Conservation (phyloP, 306 rosid genomes). For the Lithocarpus polystachyus region DNA sequence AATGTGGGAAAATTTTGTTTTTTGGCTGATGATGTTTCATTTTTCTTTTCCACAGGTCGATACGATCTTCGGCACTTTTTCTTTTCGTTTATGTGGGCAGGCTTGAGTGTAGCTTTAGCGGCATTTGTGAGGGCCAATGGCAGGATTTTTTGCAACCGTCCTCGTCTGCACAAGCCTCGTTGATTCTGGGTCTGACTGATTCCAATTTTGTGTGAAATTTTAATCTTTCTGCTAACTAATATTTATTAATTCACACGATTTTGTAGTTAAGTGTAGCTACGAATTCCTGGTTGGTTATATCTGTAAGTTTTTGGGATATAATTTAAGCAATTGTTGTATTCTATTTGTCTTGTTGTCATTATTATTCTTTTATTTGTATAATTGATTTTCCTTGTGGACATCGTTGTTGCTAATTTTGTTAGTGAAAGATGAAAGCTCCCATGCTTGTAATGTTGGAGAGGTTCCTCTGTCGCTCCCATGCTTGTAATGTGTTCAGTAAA, state of each 20-base stretch:
- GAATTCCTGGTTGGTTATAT: slow-evolving; percentile 22
- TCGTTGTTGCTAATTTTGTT: neutral
- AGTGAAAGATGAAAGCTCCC: neutral
- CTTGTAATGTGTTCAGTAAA: too few species aligned
- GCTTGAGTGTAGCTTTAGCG: slow-evolving; percentile 70
- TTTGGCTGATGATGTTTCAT: neutral
- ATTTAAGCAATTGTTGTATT: slow-evolving; percentile 25
- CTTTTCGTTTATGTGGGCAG: slow-evolving; percentile 84
- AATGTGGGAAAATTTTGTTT: neutral
- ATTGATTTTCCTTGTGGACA: neutral
- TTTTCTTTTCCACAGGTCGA: slow-evolving; percentile 46
- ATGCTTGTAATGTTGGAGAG: too few species aligned
- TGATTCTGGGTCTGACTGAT: slow-evolving; percentile 31
- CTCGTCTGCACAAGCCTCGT: slow-evolving; percentile 74
- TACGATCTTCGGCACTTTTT: slow-evolving; percentile 77
- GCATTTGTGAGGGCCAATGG: slow-evolving; percentile 89
- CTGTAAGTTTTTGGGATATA: slow-evolving; percentile 15
- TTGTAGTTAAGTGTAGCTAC: slow-evolving; percentile 25
- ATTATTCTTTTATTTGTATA: slow-evolving; percentile 29
- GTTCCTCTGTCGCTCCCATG: too few species aligned
- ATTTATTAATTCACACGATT: slow-evolving; percentile 29
- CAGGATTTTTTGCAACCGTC: slow-evolving; percentile 89
- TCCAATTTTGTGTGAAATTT: slow-evolving; percentile 20
- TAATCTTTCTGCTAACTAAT: slow-evolving; percentile 22
- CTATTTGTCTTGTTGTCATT: slow-evolving; percentile 7